A percentile compares a stretch with the other conserved stretches of the same genome.
Conservation (phyloP, 345 rosid species). For the Eucalyptus caleyi region DNA sequence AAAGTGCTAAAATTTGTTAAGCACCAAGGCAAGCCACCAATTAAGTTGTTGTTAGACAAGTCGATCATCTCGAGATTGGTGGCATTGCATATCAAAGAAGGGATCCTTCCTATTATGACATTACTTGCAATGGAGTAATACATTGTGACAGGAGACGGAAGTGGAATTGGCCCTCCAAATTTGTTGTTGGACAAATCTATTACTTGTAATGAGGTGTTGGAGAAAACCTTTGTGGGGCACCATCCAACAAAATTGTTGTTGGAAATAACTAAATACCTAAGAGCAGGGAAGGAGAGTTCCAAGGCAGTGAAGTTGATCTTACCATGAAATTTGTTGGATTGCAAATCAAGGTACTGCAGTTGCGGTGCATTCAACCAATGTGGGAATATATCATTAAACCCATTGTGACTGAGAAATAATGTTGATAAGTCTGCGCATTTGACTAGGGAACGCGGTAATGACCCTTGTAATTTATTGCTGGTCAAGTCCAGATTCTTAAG, state of each 20-base stretch:
- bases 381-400: neutral
- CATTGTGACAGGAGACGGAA: fast-evolving
- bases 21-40: neutral
- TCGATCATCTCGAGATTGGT: fast-evolving
- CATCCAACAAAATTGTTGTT: neutral
- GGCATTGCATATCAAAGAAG: neutral
- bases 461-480: too few species aligned
- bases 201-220: fast-evolving
- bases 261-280: fast-evolving
- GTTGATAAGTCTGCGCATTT: fast-evolving
- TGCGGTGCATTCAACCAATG: neutral
- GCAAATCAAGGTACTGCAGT: fast-evolving
- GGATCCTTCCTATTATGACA: neutral
- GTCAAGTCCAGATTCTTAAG: too few species aligned
- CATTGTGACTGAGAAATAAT: fast-evolving
- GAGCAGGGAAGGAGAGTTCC: neutral
- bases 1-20: neutral
- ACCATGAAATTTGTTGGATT: neutral
- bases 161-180: neutral
- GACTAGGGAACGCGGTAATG: neutral
- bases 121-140: neutral
- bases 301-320: neutral
- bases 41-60: neutral
- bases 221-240: neutral
- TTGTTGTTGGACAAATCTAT: neutral